phyloP scores from a whole-genome alignment of 306 rosid species.

The Echinosophora koreensis region DNA sequence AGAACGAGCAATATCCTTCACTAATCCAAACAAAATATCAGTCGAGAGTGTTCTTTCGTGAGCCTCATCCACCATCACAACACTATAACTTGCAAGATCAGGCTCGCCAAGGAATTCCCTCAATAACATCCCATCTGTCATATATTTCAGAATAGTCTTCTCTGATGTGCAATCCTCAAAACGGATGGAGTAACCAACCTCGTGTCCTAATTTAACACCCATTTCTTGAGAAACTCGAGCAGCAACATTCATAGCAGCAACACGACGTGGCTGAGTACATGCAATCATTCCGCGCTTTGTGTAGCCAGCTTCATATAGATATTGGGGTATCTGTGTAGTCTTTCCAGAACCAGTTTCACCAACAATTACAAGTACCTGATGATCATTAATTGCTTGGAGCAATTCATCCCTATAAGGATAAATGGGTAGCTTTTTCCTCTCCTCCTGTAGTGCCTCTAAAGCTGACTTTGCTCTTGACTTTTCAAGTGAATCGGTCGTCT shows the following conservation, averaged over 20 bases:
- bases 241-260: constrained; percentile 99
- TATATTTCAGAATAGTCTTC: constrained; percentile 88
- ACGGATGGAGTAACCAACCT: constrained; percentile 99
- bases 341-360: constrained; percentile 99
- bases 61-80: constrained; percentile 99
- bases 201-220: constrained; percentile 96
- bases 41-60: constrained; percentile 99
- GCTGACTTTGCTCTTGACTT: constrained; percentile 78
- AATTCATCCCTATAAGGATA: constrained; percentile 78
- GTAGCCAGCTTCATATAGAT: constrained; percentile 97
- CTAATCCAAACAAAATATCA: constrained; percentile 92
- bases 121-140: constrained; percentile 99
- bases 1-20: constrained; percentile 94
- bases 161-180: constrained; percentile 98
- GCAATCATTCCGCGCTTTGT: constrained; percentile 95
- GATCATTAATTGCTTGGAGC: constrained; percentile 78
- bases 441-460: constrained; percentile 88
- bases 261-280: constrained; percentile 97
- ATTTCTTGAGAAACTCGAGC: constrained; percentile 98
- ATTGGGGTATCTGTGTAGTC: constrained; percentile 96
- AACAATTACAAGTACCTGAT: constrained; percentile 96
- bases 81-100: constrained; percentile 93
- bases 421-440: constrained; percentile 83
- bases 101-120: constrained; percentile 97
- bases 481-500: constrained; percentile 59